Evolutionary conservation across 768 basidiomycete genomes (phyloP).

Genomic region (Rhizopogon vesiculosus): DNA sequence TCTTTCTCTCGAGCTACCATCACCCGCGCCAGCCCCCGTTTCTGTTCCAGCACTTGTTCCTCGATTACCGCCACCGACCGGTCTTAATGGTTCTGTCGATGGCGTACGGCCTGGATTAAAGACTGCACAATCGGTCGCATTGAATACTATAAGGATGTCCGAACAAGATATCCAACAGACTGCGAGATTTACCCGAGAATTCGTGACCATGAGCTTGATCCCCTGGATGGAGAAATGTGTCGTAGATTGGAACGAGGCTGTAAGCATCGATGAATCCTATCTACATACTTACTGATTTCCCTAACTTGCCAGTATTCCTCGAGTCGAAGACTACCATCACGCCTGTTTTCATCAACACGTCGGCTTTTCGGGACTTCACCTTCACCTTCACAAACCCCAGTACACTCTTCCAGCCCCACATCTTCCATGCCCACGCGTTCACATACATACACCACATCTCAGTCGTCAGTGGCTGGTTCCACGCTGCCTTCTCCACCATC

Average conservation of each 20-base stretch:
- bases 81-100: slow-evolving; percentile 20
- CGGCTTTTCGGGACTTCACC: slow-evolving; percentile 71
- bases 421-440: slow-evolving; percentile 32
- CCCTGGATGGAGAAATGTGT: slow-evolving; percentile 98
- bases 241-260: slow-evolving; percentile 89
- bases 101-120: slow-evolving; percentile 15
- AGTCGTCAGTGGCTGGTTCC: slow-evolving; percentile 20
- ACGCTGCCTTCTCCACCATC: slow-evolving; percentile 40
- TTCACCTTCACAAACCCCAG: slow-evolving; percentile 40
- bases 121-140: not conserved
- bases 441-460: slow-evolving; percentile 32
- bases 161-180: slow-evolving; percentile 74
- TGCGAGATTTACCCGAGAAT: slow-evolving; percentile 79
- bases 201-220: slow-evolving; percentile 82
- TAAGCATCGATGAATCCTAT: slow-evolving; percentile 23
- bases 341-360: slow-evolving; percentile 83
- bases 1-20: slow-evolving; percentile 57
- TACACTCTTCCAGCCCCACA: slow-evolving; percentile 34
- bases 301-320: slow-evolving; percentile 53
- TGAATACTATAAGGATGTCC: slow-evolving; percentile 44
- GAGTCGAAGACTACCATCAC: slow-evolving; percentile 73
- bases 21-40: slow-evolving; percentile 59
- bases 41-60: slow-evolving; percentile 63
- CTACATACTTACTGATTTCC: slow-evolving; percentile 1
- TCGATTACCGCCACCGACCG: slow-evolving; percentile 53